Percentiles rank a stretch among this genome's conserved stretches.
phyloP scores from a whole-genome alignment of 306 rosid species.

The Ceratonia siliqua region DNA sequence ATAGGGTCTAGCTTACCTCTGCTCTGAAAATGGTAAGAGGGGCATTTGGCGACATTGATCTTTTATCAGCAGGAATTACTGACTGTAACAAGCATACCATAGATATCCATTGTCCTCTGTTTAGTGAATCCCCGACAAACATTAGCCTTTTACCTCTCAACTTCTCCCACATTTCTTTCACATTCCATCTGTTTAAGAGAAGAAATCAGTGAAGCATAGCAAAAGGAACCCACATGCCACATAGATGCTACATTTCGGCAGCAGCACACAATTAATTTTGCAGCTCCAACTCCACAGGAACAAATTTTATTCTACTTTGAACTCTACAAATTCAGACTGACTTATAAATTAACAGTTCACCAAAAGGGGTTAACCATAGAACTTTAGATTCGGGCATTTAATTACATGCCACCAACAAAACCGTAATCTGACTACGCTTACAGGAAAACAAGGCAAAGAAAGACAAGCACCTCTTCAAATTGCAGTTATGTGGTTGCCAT shows the following conservation, averaged over 20 bases:
- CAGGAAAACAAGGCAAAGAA: conserved; percentile 3
- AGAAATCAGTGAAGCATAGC: conserved; percentile 28
- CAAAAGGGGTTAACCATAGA: background rate
- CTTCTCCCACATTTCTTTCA: conserved; percentile 88
- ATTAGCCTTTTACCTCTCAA: conserved; percentile 86
- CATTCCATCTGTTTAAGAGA: conserved; percentile 64
- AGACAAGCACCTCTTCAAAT: conserved; percentile 70
- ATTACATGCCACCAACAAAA: conserved; percentile 20
- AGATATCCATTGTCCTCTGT: conserved; percentile 98
- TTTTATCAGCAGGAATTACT: conserved; percentile 77
- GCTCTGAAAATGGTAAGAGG: conserved; percentile 88
- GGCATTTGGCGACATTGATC: conserved; percentile 94
- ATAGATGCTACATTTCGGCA: background rate
- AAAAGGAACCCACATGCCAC: background rate
- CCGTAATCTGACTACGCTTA: conserved; percentile 1
- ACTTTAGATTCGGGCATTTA: background rate
- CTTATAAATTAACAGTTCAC: conserved; percentile 9
- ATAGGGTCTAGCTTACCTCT: conserved; percentile 51
- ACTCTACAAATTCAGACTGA: conserved; percentile 20
- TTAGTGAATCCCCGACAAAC: conserved; percentile 98
- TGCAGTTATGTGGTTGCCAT: conserved; percentile 96
- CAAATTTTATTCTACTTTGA: conserved; percentile 19
- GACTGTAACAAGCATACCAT: conserved; percentile 93
- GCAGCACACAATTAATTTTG: background rate
- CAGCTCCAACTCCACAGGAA: background rate